These are phyloP conservation scores for Entomortierella beljakovae DNA, from an alignment of 192 early-diverging fungal species.

Conservation along the genomic window DNA sequence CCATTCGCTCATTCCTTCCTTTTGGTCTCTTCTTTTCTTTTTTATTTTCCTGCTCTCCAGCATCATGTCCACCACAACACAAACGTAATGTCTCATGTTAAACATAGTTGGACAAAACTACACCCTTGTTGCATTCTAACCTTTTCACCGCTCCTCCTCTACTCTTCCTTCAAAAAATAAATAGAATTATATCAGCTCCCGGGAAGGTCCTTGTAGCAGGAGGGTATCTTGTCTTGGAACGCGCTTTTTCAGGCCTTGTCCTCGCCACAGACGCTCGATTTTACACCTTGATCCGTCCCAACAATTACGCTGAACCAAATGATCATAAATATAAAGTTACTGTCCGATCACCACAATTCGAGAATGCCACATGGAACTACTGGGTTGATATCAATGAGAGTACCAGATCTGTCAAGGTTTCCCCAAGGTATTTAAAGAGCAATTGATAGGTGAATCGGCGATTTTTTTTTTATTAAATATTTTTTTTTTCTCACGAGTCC, in stretches of 20 bases:
- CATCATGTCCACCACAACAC: too few species aligned
- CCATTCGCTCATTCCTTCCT: neutral
- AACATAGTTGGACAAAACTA: too few species aligned
- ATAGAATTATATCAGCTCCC: constrained; percentile 85
- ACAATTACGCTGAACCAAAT: neutral
- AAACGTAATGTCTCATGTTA: too few species aligned
- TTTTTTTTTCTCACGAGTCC: neutral
- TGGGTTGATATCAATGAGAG: constrained; percentile 11
- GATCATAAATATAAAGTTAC: constrained; percentile 52
- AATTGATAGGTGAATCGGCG: neutral
- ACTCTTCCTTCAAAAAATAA: neutral
- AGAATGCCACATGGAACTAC: constrained; percentile 87
- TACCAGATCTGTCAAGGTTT: constrained; percentile 52
- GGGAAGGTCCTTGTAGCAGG: constrained; percentile 95
- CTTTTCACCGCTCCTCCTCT: neutral
- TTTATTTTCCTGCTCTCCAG: neutral
- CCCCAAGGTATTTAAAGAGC: constrained; percentile 31
- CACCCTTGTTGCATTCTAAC: neutral
- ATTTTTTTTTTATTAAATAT: neutral
- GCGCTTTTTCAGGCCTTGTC: constrained; percentile 81
- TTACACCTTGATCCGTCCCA: constrained; percentile 71
- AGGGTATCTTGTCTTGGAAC: constrained; percentile 95
- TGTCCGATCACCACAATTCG: constrained; percentile 89
- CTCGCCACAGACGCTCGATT: constrained; percentile 89
- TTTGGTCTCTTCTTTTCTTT: neutral